These are phyloP conservation scores for Basipetospora chlamydospora DNA, from an alignment of 2,329 filamentous ascomycete species.

Conservation along the genomic window DNA sequence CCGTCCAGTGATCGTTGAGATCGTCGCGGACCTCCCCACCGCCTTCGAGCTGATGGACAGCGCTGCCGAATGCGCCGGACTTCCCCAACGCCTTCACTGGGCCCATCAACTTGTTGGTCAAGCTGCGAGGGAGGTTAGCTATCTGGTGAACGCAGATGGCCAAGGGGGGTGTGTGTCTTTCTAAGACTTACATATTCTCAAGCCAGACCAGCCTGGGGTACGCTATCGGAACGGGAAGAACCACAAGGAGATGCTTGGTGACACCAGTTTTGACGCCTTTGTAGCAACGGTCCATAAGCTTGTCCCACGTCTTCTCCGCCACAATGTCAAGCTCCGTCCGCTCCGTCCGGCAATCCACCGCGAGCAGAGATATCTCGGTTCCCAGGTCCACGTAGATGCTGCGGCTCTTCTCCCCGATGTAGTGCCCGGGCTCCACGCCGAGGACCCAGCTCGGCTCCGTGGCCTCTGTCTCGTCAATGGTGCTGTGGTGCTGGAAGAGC, in stretches of 20 bases:
- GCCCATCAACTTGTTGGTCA: conserved; percentile 70
- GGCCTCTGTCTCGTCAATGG: conserved; percentile 63
- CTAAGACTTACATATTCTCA: conserved; percentile 48
- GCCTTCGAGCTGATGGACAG: conserved; percentile 81
- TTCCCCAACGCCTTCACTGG: conserved; percentile 81
- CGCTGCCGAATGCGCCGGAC: conserved; percentile 61
- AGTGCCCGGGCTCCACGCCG: conserved; percentile 67
- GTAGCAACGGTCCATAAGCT: conserved; percentile 74
- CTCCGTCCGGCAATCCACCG: conserved; percentile 83
- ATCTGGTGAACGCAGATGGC: no score
- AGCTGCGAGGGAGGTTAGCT: conserved; percentile 63
- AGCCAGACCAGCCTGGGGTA: conserved; percentile 63
- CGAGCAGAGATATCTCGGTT: conserved; percentile 64
- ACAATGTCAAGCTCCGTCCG: conserved; percentile 72
- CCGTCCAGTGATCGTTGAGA: conserved; percentile 93
- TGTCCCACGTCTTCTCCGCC: conserved; percentile 66
- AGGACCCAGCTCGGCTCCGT: conserved; percentile 87
- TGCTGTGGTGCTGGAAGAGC: conserved; percentile 92
- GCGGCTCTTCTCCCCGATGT: conserved; percentile 74
- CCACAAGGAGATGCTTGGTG: conserved; percentile 77
- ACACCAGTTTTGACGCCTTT: conserved; percentile 69
- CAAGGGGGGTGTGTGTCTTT: no score
- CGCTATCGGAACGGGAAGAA: conserved; percentile 71
- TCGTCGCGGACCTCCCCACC: conserved; percentile 86
- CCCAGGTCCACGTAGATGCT: conserved; percentile 79